Evolutionary conservation across 106 monocot species (phyloP), one percentile per base, ranked within the genome.

Genomic region (Cymbidium sinense): DNA sequence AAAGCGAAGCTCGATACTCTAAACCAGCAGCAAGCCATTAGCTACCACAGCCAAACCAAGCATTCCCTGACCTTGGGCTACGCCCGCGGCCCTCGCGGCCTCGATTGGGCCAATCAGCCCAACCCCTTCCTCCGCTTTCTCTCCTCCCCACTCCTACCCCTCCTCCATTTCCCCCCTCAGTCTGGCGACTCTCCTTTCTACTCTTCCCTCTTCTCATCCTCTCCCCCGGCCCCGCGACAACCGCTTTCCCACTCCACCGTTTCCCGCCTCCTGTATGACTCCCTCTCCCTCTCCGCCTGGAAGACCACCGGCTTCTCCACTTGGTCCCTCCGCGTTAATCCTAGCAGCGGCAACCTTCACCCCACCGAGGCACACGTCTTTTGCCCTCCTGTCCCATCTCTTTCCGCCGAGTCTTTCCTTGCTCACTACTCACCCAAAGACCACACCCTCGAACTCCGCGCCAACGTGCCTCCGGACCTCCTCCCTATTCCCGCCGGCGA

Each of bases 61-160:
- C 99, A 99, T 86, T 90, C 90, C 18, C 88, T 91, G 76, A 87
- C 89, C 50, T 27, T 81, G 62, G 88, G 90, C 76, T 99, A 92
- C 83, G 94, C 98, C 43, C 94, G 90, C 41, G 98, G 94, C 25
- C 94, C 99, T 12, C 79, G 81, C 50, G 86, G 87, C 83, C 99
- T 99, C 58, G 99, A 99, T 84, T 99, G 99, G 99, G 82, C 90
- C 76, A 94, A 99, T 89, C 99, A 99, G 67, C 99, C 92, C 69
- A 99, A 95, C 81, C 95, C 98, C 33, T 99, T 99, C 87, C 93
- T 88, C 84, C 86, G 84, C 51, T 90, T 77, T 81, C 77, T 43
- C 75, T 82, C 86, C 55, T 58, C 87, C 77, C 77, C 89, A 1
- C 25, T 34, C 67, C 61, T 54, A 31, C 69, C 82, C 13, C 83